Evolutionary conservation across 768 basidiomycete species (phyloP).

Genomic region (Xerocomus potaroensis): DNA sequence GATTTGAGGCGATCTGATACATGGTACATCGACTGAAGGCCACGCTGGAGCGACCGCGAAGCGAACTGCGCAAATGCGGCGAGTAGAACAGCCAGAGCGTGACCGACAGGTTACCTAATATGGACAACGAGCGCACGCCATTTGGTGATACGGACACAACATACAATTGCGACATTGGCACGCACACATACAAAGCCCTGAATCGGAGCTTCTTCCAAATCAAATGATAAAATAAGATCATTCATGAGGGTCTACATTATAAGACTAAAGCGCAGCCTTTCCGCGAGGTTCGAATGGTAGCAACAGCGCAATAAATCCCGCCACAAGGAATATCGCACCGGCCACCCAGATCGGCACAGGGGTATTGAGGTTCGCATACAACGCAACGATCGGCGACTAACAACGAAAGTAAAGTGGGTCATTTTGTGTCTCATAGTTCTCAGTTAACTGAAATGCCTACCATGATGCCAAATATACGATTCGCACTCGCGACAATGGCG

Average conservation of each 20-base stretch:
- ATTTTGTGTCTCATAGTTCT: neutral
- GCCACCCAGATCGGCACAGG: constrained; percentile 53
- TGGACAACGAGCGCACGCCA: too few relatives aligned
- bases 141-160: too few relatives aligned
- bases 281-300: constrained; percentile 57
- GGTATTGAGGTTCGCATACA: constrained; percentile 45
- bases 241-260: neutral
- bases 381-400: constrained; percentile 49
- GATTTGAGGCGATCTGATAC: too few relatives aligned
- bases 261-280: constrained; percentile 43
- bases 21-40: too few relatives aligned
- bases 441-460: constrained; percentile 24
- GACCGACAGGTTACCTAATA: too few relatives aligned
- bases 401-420: too few relatives aligned
- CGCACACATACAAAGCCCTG: too few relatives aligned
- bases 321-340: constrained; percentile 48
- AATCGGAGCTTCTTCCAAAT: too few relatives aligned
- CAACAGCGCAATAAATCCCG: constrained; percentile 45
- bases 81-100: too few relatives aligned
- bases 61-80: too few relatives aligned
- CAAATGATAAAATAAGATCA: constrained; percentile 14
- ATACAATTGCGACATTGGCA: too few relatives aligned
- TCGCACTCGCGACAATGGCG: constrained; percentile 47
- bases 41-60: too few relatives aligned
- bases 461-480: constrained; percentile 59